These are phyloP conservation scores for Incumbomyces delicatus DNA, from an alignment of 2,329 filamentous ascomycete species.

Conservation along the genomic window DNA sequence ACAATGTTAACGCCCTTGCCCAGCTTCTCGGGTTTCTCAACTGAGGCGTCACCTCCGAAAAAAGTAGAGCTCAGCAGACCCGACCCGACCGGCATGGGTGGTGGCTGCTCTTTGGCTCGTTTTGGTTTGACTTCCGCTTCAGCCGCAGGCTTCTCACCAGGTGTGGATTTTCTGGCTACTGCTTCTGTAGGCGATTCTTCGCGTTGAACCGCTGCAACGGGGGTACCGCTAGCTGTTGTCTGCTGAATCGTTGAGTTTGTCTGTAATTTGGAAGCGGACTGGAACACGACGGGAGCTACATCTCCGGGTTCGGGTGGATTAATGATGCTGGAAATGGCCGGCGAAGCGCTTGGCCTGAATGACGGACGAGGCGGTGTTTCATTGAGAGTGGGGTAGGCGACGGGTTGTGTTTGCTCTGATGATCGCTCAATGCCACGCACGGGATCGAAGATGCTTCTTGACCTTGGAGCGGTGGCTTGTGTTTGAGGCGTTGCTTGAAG, in stretches of 20 bases:
- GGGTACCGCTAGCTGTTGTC: conserved; percentile 5
- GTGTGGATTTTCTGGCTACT: conserved; percentile 18
- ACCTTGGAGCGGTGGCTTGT: conserved; percentile 16
- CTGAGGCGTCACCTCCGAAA: conserved; percentile 44
- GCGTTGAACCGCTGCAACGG: conserved; percentile 16
- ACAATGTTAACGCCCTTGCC: conserved; percentile 64
- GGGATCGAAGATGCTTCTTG: conserved; percentile 69
- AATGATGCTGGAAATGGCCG: conserved; percentile 83
- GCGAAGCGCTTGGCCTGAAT: conserved; percentile 73
- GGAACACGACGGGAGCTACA: conserved; percentile 10
- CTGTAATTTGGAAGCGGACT: conserved; percentile 7
- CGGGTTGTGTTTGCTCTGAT: conserved; percentile 36
- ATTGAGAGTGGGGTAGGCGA: conserved; percentile 53
- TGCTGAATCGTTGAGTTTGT: conserved; percentile 11
- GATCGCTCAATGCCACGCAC: conserved; percentile 56
- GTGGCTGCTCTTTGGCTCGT: conserved; percentile 45
- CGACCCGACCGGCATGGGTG: conserved; percentile 51
- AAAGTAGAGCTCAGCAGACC: conserved; percentile 54
- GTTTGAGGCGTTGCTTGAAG: conserved; percentile 24
- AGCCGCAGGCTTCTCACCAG: conserved; percentile 35
- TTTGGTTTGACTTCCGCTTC: conserved; percentile 48
- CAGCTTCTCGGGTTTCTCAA: conserved; percentile 31
- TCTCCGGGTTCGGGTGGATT: conserved; percentile 45
- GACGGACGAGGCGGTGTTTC: conserved; percentile 40
- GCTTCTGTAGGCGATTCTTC: conserved; percentile 24